Evolutionary conservation across 2,329 filamentous ascomycete species (phyloP).

Genomic region (Diaporthe sp.): DNA sequence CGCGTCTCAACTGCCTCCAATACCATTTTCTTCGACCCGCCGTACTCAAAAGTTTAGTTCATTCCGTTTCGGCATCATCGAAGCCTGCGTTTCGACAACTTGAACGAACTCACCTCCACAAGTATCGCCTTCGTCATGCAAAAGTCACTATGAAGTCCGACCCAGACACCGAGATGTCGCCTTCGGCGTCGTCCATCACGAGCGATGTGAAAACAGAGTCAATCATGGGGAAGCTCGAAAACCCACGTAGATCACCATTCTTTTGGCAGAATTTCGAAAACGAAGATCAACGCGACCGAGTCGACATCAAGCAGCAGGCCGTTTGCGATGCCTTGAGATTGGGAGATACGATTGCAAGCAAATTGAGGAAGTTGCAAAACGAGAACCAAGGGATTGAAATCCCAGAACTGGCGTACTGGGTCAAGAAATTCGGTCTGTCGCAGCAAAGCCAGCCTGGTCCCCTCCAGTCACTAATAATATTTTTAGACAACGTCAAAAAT

Average conservation of each 20-base stretch:
- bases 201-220: neutral
- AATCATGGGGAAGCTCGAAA: neutral
- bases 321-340: neutral
- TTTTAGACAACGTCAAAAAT: neutral
- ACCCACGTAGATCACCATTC: neutral
- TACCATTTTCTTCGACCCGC: neutral
- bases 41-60: neutral
- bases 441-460: neutral
- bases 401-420: neutral
- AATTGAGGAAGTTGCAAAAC: neutral
- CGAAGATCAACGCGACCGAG: neutral
- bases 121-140: neutral
- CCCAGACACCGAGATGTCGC: neutral
- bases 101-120: no score
- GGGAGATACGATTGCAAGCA: neutral
- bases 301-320: conserved; percentile 10
- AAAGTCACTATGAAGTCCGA: neutral
- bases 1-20: neutral
- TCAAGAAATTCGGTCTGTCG: neutral
- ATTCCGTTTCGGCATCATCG: neutral
- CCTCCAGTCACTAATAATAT: neutral
- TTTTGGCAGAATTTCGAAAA: neutral
- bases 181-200: neutral
- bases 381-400: rapidly evolving
- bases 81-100: neutral